Percentiles rank a stretch among this genome's conserved stretches.
phyloP scores from a whole-genome alignment of 2,329 filamentous ascomycete species.

The Hirsutella thompsonii region DNA sequence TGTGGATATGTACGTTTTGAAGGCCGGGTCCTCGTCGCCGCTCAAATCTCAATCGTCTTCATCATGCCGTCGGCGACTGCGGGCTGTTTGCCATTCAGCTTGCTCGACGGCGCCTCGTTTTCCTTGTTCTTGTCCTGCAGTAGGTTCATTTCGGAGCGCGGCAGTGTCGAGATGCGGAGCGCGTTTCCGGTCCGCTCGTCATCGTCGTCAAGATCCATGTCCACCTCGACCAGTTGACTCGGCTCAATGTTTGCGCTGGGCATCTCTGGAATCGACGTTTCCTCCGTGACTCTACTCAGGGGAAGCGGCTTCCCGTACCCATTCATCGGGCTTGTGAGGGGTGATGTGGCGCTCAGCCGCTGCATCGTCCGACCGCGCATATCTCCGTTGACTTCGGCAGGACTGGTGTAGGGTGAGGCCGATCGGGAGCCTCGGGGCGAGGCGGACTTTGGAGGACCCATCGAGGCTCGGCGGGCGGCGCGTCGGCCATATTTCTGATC shows the following conservation, averaged over 20 bases:
- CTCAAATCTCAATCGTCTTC: conserved; percentile 50
- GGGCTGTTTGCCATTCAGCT: conserved; percentile 30
- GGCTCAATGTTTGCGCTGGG: conserved; percentile 25
- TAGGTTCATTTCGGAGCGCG: conserved; percentile 20
- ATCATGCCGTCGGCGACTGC: conserved; percentile 35
- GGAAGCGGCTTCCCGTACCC: conserved; percentile 58
- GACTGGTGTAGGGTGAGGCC: conserved; percentile 52
- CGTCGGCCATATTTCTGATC: conserved; percentile 87
- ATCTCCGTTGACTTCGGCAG: conserved; percentile 44
- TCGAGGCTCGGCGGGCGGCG: conserved; percentile 39
- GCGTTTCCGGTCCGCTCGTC: conserved; percentile 17
- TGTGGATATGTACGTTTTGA: conserved; percentile 3
- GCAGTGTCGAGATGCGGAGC: conserved; percentile 16
- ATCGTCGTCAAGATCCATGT: conserved; percentile 35
- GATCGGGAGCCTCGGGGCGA: conserved; percentile 36
- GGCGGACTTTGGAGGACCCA: conserved; percentile 25
- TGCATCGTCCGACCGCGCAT: conserved; percentile 60
- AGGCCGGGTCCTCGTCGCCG: not conserved
- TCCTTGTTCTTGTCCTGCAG: conserved; percentile 21
- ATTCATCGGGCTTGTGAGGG: conserved; percentile 50
- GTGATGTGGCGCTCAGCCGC: conserved; percentile 51
- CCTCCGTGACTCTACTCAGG: conserved; percentile 63
- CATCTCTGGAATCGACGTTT: conserved; percentile 32
- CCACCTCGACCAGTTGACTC: conserved; percentile 41
- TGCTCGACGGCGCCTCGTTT: conserved; percentile 20